Evolutionary conservation across 495 filamentous ascomycete genomes (phyloP), one percentile per base, ranked within the genome.

Genomic region (Hyphodiscus hymeniophilus): DNA sequence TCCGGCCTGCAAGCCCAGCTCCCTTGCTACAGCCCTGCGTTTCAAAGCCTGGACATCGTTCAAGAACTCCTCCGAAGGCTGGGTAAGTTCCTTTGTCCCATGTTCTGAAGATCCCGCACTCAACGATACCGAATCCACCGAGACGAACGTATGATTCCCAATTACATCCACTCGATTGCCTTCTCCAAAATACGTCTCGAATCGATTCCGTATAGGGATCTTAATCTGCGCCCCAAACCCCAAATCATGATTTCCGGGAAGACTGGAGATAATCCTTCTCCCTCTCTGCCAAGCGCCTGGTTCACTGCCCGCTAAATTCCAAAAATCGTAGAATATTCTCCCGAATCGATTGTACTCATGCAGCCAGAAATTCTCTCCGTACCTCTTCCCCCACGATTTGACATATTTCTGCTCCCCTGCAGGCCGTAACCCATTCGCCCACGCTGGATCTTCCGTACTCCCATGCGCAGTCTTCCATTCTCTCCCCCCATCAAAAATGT

Each of bases 181-280:
- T 40, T 87, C 77, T 11, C 94, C 94, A 66, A 99, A 96, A 62
- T 84, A 95, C 1, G 83, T 75, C 52, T 85, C 79, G 60, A 95
- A 97, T 36, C 94, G 71, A 56, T 86, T 75, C 42, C 89, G 74
- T 11, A 95, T 86, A 0, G 83, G 66, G 20, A 81, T 56, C 57
- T 92, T 84, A 43, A 99, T 82, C 16, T 89, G 84, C 21, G 75
- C 77, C 1, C 86, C 94, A 56, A 99, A 91, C 1, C 94, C 94
- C n/a, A 96, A 67, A 62, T 99, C 94, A 63, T 99, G 94, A 52
- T 99, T 99, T 6, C 92, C 94, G 0, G 94, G 94, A 17, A 99
- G 59, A 54, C 80, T 87, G 2, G 83, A 77, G 35, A 96, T 79
- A 33, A 95, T 70, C 68, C 78, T 84, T 48, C 86, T 57, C 36